phyloP scores from a whole-genome alignment of 139 green algal species.

The Auxenochlorella pyrenoidosa region DNA sequence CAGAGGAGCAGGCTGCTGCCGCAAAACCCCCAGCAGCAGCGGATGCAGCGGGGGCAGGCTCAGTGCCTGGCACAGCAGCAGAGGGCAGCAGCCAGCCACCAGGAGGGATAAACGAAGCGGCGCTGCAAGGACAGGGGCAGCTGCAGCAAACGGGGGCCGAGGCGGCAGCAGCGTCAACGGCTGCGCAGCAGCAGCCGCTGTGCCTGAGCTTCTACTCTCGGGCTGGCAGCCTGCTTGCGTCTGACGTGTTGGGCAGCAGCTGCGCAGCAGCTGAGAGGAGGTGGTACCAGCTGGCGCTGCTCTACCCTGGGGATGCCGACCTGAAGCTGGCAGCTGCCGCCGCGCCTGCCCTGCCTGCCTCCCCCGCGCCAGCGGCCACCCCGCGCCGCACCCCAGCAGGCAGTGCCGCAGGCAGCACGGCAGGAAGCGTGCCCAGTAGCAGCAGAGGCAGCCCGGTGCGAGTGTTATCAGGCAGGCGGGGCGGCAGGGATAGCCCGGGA shows the following conservation, averaged over 20 bases:
- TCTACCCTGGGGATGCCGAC: conserved; percentile 7
- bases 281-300: conserved; percentile 25
- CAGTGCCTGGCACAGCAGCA: too few species aligned
- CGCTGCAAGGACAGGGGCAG: neutral
- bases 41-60: neutral
- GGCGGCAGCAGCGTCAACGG: neutral
- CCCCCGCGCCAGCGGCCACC: neutral
- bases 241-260: neutral
- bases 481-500: too few species aligned
- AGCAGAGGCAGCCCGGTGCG: neutral
- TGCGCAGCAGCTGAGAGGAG: conserved; percentile 3
- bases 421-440: neutral
- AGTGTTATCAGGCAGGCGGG: too few species aligned
- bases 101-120: neutral
- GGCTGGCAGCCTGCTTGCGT: conserved; percentile 2
- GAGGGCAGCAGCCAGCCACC: neutral
- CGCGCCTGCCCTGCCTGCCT: too few species aligned
- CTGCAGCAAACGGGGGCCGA: neutral
- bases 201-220: conserved; percentile 14
- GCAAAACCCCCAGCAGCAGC: neutral
- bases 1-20: neutral
- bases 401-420: neutral
- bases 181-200: neutral
- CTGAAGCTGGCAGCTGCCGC: neutral
- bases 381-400: neutral